phyloP scores from a whole-genome alignment of 768 basidiomycete genomes.

The Mycena vulgaris region DNA sequence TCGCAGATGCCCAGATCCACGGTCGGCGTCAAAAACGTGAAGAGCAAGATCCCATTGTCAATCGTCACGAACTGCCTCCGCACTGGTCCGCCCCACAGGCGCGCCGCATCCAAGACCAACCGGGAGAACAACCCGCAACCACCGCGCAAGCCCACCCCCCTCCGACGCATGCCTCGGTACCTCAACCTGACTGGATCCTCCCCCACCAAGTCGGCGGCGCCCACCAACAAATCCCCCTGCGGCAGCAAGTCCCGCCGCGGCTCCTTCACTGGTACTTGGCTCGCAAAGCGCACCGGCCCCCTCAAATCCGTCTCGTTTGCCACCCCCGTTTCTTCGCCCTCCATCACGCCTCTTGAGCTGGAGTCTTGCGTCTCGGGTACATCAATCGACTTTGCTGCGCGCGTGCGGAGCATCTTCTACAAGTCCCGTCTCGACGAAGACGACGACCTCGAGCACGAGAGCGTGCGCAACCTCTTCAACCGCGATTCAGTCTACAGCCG shows the following conservation, averaged over 20 bases:
- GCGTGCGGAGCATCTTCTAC: slow-evolving; percentile 36
- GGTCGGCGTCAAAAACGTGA: background rate
- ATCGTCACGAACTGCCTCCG: slow-evolving; percentile 19
- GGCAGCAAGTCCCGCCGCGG: background rate
- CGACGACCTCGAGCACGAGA: slow-evolving; percentile 20
- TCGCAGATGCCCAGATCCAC: background rate
- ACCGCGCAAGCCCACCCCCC: slow-evolving; percentile 9
- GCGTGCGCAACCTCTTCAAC: slow-evolving; percentile 31
- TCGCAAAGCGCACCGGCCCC: background rate
- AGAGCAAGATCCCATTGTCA: slow-evolving; percentile 1
- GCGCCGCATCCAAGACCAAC: background rate
- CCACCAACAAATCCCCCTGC: background rate
- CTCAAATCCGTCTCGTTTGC: background rate
- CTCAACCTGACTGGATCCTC: slow-evolving; percentile 12
- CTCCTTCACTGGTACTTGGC: background rate
- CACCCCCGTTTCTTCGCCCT: background rate
- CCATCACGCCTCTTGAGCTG: background rate
- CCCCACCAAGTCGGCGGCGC: background rate
- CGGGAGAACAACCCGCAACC: slow-evolving; percentile 9
- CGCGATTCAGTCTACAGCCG: slow-evolving; percentile 27
- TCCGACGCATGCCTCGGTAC: slow-evolving; percentile 15
- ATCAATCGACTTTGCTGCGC: slow-evolving; percentile 30
- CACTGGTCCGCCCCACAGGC: background rate
- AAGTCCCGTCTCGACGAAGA: background rate
- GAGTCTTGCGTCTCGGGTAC: background rate